Base-by-base conservation (phyloP, 2,329 filamentous ascomycete genomes). In the Trichophyton mentagrophytes region DNA sequence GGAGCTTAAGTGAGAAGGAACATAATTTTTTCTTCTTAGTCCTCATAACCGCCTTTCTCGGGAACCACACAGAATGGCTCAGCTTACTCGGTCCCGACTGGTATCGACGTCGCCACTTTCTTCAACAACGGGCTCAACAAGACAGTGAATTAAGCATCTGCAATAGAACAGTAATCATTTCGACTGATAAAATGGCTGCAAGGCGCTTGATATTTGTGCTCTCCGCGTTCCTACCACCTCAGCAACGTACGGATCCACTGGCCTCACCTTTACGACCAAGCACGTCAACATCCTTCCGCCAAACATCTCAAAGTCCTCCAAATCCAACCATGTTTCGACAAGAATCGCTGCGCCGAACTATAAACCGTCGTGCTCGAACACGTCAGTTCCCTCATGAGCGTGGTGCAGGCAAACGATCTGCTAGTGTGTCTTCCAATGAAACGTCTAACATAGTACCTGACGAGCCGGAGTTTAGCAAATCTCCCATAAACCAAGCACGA, bases 41-140 rank as follows among this genome's bases (percentile, higher is more conserved):
- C 25, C 71, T 83, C 11, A 72, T 84, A 33, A 84, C 82, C 1
- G 81, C 81, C 1, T 84, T 84, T 61, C 71, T 85, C 59, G 82
- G 81, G 0, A 82, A 79, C 47, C 81, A 84, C 65, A 83, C 80
- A 0, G 80, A 83, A 65, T 84, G 82, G 82, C 75, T 85, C 9
- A 79, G 78, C 61, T 69, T 75, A 2, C 69, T 83, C 20, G 80
- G 79, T 0, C 80, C 81, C 1, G 79, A 79, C 59, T 79, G 79
- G 76, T 79, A 81, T 66, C 76, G 78, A 47, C 77, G 78, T 60
- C 78, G 79, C 33, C 76, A 80, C 65, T 74, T 76, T 61, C 72
- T 80, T 63, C 77, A 80, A 65, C 78, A 82, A 66, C 77, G 77
- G 66, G 72, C 75, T 4, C 73, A 74, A 58, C 72, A 75, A 58